These are phyloP conservation scores for Heracleum sosnowskyi DNA, from an alignment of 129 eudicot species.

Conservation along the genomic window DNA sequence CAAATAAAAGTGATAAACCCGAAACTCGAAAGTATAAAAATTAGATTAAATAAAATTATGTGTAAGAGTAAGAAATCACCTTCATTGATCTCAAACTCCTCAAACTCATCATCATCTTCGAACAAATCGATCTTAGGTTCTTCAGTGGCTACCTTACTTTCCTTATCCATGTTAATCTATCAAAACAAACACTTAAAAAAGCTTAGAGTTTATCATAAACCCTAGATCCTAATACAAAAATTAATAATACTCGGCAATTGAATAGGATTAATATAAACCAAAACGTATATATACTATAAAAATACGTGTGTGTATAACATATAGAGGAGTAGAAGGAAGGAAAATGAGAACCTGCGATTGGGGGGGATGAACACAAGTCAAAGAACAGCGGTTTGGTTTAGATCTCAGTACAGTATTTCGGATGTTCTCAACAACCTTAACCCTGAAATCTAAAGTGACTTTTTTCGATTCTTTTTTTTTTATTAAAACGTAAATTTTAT, in stretches of 20 bases:
- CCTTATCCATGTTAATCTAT: background rate
- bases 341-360: background rate
- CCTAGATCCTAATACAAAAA: background rate
- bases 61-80: no score
- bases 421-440: no score
- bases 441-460: no score
- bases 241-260: background rate
- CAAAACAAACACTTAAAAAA: background rate
- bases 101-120: constrained; percentile 16
- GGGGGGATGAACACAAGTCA: background rate
- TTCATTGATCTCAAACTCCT: constrained; percentile 13
- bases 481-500: no score
- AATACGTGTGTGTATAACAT: background rate
- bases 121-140: constrained; percentile 11
- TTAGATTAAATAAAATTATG: no score
- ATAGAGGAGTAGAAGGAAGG: background rate
- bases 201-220: background rate
- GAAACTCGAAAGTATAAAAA: background rate
- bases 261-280: background rate
- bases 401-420: background rate
- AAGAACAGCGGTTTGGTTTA: background rate
- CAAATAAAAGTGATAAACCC: background rate
- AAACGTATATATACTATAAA: background rate
- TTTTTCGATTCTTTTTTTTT: no score
- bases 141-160: background rate